phyloP scores from a whole-genome alignment of 176 grass and related monocot species.

The Musa schizocarpa region DNA sequence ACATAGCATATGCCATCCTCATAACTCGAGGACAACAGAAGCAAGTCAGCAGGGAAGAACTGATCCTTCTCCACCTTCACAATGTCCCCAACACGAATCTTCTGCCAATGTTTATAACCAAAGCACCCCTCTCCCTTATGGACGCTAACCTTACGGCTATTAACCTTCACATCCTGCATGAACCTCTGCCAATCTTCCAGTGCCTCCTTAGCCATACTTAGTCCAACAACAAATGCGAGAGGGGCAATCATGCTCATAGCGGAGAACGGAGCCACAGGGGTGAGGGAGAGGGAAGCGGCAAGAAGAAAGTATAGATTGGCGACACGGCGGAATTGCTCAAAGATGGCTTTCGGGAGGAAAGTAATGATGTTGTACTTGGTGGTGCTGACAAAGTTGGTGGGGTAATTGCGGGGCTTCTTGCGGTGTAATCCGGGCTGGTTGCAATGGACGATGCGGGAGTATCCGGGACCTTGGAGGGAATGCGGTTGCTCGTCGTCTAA shows the following conservation, averaged over 20 bases:
- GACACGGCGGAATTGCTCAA: slow-evolving; percentile 94
- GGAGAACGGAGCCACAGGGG: slow-evolving; percentile 68
- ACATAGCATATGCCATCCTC: slow-evolving; percentile 98
- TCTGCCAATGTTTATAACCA: slow-evolving; percentile 53
- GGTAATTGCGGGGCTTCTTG: slow-evolving; percentile 65
- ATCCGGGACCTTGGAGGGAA: slow-evolving; percentile 62
- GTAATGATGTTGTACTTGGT: slow-evolving; percentile 96
- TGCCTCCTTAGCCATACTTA: slow-evolving; percentile 87
- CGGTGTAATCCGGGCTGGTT: slow-evolving; percentile 49
- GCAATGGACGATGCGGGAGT: slow-evolving; percentile 79
- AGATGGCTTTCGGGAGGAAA: slow-evolving; percentile 92
- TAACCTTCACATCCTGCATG: slow-evolving; percentile 98
- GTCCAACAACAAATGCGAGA: slow-evolving; percentile 70
- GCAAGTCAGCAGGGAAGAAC: slow-evolving; percentile 86
- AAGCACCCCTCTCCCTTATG: slow-evolving; percentile 56
- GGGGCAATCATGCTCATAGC: slow-evolving; percentile 83
- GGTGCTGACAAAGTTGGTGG: slow-evolving; percentile 77
- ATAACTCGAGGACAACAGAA: slow-evolving; percentile 82
- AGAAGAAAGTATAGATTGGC: slow-evolving; percentile 94
- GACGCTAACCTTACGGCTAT: slow-evolving; percentile 57
- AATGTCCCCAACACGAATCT: slow-evolving; percentile 71
- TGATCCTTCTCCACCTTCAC: slow-evolving; percentile 93
- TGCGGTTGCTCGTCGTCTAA: slow-evolving; percentile 1
- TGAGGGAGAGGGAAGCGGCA: slow-evolving; percentile 81
- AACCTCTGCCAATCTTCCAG: slow-evolving; percentile 90